Conservation (phyloP, 23 red algal genomes). For the Gracilaria caudata region DNA sequence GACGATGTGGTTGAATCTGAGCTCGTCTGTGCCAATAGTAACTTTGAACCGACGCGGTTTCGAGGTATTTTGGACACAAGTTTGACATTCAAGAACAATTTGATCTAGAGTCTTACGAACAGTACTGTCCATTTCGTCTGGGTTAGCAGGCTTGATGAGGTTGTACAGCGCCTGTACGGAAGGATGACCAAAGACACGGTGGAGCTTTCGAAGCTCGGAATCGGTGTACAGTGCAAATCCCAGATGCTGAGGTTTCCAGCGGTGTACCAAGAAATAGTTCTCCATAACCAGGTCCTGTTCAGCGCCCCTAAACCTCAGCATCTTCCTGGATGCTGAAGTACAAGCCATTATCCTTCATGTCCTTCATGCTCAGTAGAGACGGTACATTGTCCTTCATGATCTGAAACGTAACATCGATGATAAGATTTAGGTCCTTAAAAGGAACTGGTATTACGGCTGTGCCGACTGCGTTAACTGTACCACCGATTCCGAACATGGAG, state of each 20-base stretch:
- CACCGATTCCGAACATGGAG: slow-evolving; percentile 26
- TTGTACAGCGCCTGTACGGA: slow-evolving; percentile 15
- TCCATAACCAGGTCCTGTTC: slow-evolving; percentile 3
- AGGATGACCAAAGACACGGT: slow-evolving; percentile 26
- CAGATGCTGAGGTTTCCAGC: slow-evolving; percentile 23
- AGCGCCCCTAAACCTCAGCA: neutral
- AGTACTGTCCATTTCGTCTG: neutral
- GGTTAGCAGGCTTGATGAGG: slow-evolving; percentile 12
- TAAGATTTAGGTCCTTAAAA: slow-evolving; percentile 5
- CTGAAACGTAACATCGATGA: slow-evolving; percentile 46
- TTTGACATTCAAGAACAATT: slow-evolving; percentile 2
- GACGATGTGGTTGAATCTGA: slow-evolving; percentile 23
- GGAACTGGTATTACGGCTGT: slow-evolving; percentile 30
- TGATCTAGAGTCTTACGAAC: slow-evolving; percentile 19
- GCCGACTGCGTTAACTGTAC: slow-evolving; percentile 30
- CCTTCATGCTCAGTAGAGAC: slow-evolving; percentile 36
- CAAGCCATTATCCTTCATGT: slow-evolving; percentile 51
- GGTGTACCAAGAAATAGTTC: slow-evolving; percentile 3
- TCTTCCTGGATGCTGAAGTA: slow-evolving; percentile 38
- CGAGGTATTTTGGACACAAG: neutral
- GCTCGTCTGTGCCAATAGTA: slow-evolving; percentile 23
- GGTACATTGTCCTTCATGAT: slow-evolving; percentile 9
- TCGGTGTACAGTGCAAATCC: slow-evolving; percentile 36
- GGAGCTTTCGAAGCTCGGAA: slow-evolving; percentile 18
- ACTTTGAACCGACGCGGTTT: slow-evolving; percentile 48